Evolutionary conservation across 768 basidiomycete species (phyloP).

Genomic region (Heimioporus sp.): DNA sequence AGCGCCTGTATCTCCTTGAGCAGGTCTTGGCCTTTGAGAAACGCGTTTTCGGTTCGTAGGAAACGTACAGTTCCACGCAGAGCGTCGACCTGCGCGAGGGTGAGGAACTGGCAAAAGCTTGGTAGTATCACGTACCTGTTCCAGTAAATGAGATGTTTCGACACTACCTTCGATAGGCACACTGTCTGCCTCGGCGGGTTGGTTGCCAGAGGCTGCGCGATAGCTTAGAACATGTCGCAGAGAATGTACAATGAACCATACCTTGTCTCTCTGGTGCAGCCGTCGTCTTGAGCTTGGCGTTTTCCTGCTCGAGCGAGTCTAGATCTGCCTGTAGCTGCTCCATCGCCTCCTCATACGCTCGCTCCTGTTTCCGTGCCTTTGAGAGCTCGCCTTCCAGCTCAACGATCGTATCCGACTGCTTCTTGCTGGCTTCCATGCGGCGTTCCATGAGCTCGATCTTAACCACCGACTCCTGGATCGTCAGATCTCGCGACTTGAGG

Average conservation of each 20-base stretch:
- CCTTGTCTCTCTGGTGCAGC: conserved; percentile 71
- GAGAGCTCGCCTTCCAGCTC: conserved; percentile 79
- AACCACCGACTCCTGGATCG: conserved; percentile 81
- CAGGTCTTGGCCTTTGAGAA: conserved; percentile 90
- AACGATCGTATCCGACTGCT: conserved; percentile 79
- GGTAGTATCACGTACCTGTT: conserved; percentile 57
- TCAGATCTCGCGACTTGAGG: conserved; percentile 86
- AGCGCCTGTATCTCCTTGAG: conserved; percentile 78
- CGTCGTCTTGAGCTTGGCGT: conserved; percentile 72
- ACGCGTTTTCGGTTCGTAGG: conserved; percentile 91
- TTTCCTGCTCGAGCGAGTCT: conserved; percentile 85
- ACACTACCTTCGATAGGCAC: conserved; percentile 73
- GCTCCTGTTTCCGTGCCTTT: conserved; percentile 85
- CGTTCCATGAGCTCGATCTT: conserved; percentile 97
- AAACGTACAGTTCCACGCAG: conserved; percentile 90
- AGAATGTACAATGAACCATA: conserved; percentile 21
- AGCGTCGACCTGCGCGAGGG: conserved; percentile 68
- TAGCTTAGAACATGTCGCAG: not conserved
- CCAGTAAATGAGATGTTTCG: conserved; percentile 84
- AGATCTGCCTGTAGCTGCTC: conserved; percentile 90
- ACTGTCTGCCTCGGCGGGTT: conserved; percentile 56
- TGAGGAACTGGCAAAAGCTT: conserved; percentile 3
- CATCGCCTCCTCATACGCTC: conserved; percentile 89
- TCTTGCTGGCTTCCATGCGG: conserved; percentile 87
- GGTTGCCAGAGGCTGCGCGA: conserved; percentile 42